Conservation (phyloP, 495 filamentous ascomycete genomes). For the Aspergillus sclerotiicarbonarius region DNA sequence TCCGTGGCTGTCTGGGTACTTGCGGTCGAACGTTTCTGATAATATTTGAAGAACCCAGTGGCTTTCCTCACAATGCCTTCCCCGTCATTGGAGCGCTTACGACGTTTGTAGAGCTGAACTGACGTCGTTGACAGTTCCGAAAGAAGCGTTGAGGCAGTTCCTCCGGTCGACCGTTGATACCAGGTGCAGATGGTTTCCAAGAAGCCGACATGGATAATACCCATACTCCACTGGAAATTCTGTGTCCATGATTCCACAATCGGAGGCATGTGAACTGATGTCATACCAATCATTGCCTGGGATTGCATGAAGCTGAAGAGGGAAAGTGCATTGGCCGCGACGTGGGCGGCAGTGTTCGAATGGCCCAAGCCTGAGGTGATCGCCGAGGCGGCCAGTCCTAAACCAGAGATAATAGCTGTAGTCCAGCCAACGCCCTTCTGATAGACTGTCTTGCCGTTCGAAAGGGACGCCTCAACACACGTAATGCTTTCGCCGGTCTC, state of each 20-base stretch:
- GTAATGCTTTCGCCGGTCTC: conserved; percentile 65
- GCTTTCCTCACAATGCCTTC: conserved; percentile 47
- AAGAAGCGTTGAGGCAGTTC: conserved; percentile 77
- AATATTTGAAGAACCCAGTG: neutral
- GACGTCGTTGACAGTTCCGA: conserved; percentile 71
- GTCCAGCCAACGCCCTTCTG: conserved; percentile 86
- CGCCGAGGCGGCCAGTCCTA: conserved; percentile 80
- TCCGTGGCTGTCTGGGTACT: conserved; percentile 44
- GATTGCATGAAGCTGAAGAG: conserved; percentile 95
- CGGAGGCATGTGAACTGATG: conserved; percentile 78
- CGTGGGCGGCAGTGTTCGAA: conserved; percentile 95
- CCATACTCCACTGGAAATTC: conserved; percentile 99
- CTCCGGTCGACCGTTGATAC: conserved; percentile 95
- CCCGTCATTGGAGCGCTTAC: conserved; percentile 44
- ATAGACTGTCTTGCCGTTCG: conserved; percentile 91
- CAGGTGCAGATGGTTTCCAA: conserved; percentile 87
- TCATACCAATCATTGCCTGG: conserved; percentile 93
- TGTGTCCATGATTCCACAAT: conserved; percentile 94
- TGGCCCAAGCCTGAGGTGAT: conserved; percentile 80
- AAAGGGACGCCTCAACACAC: conserved; percentile 85
- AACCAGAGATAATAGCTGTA: conserved; percentile 79
- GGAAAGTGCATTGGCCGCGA: conserved; percentile 88
- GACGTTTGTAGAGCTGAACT: conserved; percentile 78
- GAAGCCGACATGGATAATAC: conserved; percentile 86
- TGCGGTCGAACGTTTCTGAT: conserved; percentile 40